A percentile compares a stretch with the other conserved stretches of the same genome.
These are phyloP conservation scores for Solanum pimpinellifolium DNA, from an alignment of 257 asterid species.

Conservation along the genomic window DNA sequence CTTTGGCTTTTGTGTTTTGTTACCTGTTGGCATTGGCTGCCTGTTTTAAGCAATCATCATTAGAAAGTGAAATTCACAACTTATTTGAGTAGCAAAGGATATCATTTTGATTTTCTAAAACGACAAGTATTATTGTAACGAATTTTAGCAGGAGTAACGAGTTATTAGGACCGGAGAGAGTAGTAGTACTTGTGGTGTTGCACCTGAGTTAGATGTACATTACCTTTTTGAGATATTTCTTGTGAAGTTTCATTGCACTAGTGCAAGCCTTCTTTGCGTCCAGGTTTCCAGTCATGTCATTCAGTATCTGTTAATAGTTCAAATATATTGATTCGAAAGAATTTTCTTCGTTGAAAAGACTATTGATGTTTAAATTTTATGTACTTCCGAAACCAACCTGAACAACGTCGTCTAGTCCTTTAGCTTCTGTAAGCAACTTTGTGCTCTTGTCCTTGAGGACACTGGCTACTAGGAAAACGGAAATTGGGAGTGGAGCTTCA, in stretches of 20 bases:
- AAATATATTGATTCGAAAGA: neutral
- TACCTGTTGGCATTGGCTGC: neutral
- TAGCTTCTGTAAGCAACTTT: constrained; percentile 70
- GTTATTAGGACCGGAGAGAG: neutral
- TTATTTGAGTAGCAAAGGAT: neutral
- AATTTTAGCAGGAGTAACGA: too few species aligned
- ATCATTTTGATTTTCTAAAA: neutral
- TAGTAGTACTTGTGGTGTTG: neutral
- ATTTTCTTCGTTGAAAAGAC: neutral
- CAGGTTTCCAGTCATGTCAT: constrained; percentile 69
- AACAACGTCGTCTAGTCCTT: constrained; percentile 82
- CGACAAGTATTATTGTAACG: neutral
- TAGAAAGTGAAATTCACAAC: neutral
- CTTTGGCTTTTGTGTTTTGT: neutral
- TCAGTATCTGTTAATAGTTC: constrained; percentile 43
- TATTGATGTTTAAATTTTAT: neutral
- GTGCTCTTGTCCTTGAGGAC: constrained; percentile 68
- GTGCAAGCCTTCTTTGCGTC: constrained; percentile 76
- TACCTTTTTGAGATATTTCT: constrained; percentile 73
- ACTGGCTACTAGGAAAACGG: constrained; percentile 82
- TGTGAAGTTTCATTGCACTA: constrained; percentile 81
- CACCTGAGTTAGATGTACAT: neutral
- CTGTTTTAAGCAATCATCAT: neutral
- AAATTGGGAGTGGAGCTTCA: constrained; percentile 62
- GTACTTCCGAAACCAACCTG: constrained; percentile 31